Evolutionary conservation across 768 basidiomycete species (phyloP).

Genomic region (Lactifluus subvellereus): DNA sequence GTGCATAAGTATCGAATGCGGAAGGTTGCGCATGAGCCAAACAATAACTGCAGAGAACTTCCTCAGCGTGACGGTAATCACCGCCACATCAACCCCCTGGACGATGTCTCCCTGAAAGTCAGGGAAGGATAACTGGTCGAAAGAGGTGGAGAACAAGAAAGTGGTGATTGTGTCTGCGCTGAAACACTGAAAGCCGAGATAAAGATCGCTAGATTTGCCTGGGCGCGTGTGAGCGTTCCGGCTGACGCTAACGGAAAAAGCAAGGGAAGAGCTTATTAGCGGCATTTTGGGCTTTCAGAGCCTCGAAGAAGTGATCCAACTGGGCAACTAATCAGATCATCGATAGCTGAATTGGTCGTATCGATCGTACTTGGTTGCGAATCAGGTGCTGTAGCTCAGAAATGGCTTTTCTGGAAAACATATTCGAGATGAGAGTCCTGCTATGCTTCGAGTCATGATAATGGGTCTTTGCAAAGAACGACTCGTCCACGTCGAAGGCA

Average conservation of each 20-base stretch:
- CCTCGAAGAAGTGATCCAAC: constrained; percentile 32
- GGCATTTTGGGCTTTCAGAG: constrained; percentile 9
- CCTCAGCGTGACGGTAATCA: constrained; percentile 26
- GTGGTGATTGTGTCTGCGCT: constrained; percentile 41
- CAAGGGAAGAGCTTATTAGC: background rate
- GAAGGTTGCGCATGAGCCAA: constrained; percentile 3
- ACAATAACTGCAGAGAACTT: constrained; percentile 7
- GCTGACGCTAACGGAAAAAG: no score
- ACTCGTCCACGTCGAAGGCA: constrained; percentile 35
- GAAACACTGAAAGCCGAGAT: constrained; percentile 38
- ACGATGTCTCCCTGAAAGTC: constrained; percentile 36
- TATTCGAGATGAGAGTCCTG: constrained; percentile 32
- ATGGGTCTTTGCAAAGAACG: constrained; percentile 36
- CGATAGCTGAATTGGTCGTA: background rate
- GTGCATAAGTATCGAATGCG: background rate
- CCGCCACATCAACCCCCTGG: constrained; percentile 30
- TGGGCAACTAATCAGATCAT: constrained; percentile 15
- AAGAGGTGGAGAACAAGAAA: constrained; percentile 36
- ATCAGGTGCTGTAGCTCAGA: constrained; percentile 34
- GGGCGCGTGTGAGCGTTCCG: background rate
- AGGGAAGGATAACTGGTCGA: constrained; percentile 31
- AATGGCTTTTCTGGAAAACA: constrained; percentile 38
- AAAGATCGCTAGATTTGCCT: constrained; percentile 32
- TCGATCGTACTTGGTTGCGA: constrained; percentile 29
- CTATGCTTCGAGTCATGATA: constrained; percentile 32